Evolutionary conservation across 768 basidiomycete species (phyloP).

Genomic region (Russula brevipes): DNA sequence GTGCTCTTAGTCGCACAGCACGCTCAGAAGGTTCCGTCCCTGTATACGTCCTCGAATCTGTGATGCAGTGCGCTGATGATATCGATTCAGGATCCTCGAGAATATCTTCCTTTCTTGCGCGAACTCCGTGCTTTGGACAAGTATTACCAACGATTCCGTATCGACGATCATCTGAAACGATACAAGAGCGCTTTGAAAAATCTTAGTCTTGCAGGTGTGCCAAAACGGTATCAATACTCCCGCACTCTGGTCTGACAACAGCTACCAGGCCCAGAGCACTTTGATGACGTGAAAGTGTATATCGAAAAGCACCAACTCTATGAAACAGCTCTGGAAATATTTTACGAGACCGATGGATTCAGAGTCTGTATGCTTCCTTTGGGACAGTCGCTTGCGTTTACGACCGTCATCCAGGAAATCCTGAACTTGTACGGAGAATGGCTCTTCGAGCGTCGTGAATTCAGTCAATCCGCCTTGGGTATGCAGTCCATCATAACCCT

Average conservation of each 20-base stretch:
- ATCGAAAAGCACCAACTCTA: slow-evolving; percentile 75
- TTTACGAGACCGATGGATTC: slow-evolving; percentile 60
- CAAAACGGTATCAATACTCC: neutral
- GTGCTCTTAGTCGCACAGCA: slow-evolving; percentile 96
- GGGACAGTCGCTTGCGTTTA: neutral
- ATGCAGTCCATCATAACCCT: slow-evolving; percentile 16
- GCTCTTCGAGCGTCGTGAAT: slow-evolving; percentile 81
- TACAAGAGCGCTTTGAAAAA: slow-evolving; percentile 69
- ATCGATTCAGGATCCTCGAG: slow-evolving; percentile 77
- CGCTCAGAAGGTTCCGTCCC: slow-evolving; percentile 78
- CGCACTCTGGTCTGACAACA: neutral
- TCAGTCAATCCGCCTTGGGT: slow-evolving; percentile 81
- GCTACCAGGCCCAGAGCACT: slow-evolving; percentile 54
- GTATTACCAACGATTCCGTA: slow-evolving; percentile 81
- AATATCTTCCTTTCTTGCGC: slow-evolving; percentile 94
- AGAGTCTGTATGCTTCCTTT: slow-evolving; percentile 39
- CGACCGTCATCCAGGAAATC: slow-evolving; percentile 43
- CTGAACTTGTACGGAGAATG: slow-evolving; percentile 78
- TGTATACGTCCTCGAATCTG: neutral
- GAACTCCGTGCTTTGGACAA: slow-evolving; percentile 77
- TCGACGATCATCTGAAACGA: slow-evolving; percentile 87
- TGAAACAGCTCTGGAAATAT: slow-evolving; percentile 66
- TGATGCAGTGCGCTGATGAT: slow-evolving; percentile 2
- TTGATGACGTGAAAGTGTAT: slow-evolving; percentile 77
- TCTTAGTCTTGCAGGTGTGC: slow-evolving; percentile 62